phyloP scores from a whole-genome alignment of 2,329 filamentous ascomycete species.

The Aulographum hederae region DNA sequence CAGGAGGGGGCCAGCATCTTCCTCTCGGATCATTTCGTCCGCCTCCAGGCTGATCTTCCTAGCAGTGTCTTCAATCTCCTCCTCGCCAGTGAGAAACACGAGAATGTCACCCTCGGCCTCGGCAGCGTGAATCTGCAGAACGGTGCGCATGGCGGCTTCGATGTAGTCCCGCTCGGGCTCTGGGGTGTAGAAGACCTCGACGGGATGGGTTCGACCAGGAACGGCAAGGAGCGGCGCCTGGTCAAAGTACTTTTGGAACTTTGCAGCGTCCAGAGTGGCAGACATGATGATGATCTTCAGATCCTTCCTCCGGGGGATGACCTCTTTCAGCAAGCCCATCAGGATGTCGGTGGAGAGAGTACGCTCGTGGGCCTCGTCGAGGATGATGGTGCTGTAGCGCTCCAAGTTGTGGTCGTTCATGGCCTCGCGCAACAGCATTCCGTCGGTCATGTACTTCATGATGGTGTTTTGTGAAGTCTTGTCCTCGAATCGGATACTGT shows the following conservation, averaged over 20 bases:
- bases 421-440: conserved; percentile 92
- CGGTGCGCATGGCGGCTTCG: conserved; percentile 83
- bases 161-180: conserved; percentile 95
- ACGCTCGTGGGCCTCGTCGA: conserved; percentile 94
- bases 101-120: conserved; percentile 87
- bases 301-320: conserved; percentile 66
- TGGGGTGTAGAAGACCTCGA: conserved; percentile 96
- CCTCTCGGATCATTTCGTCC: conserved; percentile 82
- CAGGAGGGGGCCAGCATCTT: conserved; percentile 72
- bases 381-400: conserved; percentile 90
- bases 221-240: conserved; percentile 85
- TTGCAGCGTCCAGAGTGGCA: conserved; percentile 88
- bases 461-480: conserved; percentile 71
- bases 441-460: conserved; percentile 99
- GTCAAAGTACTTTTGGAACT: conserved; percentile 96
- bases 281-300: conserved; percentile 93
- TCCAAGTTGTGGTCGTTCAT: conserved; percentile 77
- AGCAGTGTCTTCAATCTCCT: conserved; percentile 94
- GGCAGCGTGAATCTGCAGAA: conserved; percentile 87
- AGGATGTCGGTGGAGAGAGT: conserved; percentile 93
- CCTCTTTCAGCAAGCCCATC: conserved; percentile 88
- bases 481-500: conserved; percentile 95
- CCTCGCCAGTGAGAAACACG: conserved; percentile 90
- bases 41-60: conserved; percentile 80
- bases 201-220: conserved; percentile 84